phyloP scores from a whole-genome alignment of 345 rosid species.

The Linum lewisii region DNA sequence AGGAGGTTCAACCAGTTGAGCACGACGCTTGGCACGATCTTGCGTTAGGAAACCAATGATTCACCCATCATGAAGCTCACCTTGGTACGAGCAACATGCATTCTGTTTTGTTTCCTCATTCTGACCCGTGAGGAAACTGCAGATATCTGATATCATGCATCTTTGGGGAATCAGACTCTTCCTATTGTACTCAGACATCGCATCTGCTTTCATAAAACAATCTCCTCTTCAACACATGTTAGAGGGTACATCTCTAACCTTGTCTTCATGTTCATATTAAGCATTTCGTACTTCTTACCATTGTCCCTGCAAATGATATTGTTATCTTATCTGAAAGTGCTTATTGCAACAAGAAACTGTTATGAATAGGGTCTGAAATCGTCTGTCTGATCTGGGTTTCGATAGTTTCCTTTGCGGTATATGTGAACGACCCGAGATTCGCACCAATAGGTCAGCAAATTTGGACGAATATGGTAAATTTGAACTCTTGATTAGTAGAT shows the following conservation, averaged over 20 bases:
- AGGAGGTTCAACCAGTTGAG: constrained; percentile 53
- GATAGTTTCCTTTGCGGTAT: no score
- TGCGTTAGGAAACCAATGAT: constrained; percentile 51
- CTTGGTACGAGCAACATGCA: neutral
- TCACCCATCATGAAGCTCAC: neutral
- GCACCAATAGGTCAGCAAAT: no score
- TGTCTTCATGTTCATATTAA: neutral
- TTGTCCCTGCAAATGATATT: neutral
- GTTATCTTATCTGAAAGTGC: neutral
- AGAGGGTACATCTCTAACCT: neutral
- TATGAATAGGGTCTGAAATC: no score
- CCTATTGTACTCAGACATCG: neutral
- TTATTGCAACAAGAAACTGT: no score
- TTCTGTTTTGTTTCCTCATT: neutral
- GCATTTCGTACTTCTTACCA: neutral
- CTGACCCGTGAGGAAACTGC: no score
- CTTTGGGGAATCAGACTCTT: neutral
- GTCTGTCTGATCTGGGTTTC: no score
- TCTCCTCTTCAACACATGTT: neutral
- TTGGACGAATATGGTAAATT: no score
- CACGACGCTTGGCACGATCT: constrained; percentile 81
- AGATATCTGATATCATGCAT: no score
- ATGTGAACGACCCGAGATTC: no score
- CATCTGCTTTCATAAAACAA: neutral
- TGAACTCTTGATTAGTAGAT: no score